These are phyloP conservation scores for Teunomyces aglyptinius DNA, from an alignment of 805 yeast species.

Conservation along the genomic window DNA sequence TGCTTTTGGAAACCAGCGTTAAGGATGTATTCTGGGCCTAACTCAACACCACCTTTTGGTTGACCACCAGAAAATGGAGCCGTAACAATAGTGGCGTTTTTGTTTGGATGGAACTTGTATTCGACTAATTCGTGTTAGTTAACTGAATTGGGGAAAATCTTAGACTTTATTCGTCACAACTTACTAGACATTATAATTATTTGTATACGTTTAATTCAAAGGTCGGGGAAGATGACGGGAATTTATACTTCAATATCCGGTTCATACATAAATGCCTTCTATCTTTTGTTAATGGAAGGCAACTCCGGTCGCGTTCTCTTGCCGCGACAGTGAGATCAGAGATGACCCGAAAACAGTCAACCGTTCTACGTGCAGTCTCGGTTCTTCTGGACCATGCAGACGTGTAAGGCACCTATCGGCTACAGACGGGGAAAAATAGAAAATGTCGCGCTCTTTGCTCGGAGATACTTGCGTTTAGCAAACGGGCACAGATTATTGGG, in stretches of 20 bases:
- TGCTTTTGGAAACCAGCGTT: slow-evolving; percentile 68
- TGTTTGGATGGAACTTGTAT: slow-evolving; percentile 55
- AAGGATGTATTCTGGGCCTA: slow-evolving; percentile 82
- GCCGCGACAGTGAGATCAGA: not conserved
- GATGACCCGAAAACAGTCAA: not conserved
- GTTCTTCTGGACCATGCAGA: not conserved
- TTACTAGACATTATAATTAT: slow-evolving; percentile 7
- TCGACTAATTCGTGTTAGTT: slow-evolving; percentile 22
- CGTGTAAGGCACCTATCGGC: not conserved
- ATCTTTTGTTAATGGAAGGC: slow-evolving; percentile 3
- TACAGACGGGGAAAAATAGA: not conserved
- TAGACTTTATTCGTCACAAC: not conserved
- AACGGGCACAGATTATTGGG: not conserved
- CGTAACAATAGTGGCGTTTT: slow-evolving; percentile 64
- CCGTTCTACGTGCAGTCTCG: not conserved
- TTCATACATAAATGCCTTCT: not conserved
- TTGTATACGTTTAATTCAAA: not conserved
- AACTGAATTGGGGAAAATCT: too few relatives aligned
- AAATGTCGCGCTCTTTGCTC: not conserved
- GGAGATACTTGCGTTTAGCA: slow-evolving; percentile 3
- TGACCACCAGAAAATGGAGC: slow-evolving; percentile 98
- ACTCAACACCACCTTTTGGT: slow-evolving; percentile 88
- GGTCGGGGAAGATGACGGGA: not conserved
- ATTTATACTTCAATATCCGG: not conserved
- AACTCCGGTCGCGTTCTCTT: slow-evolving; percentile 2